Evolutionary conservation across 495 filamentous ascomycete genomes (phyloP).

Genomic region (Stereocaulon alpinum): DNA sequence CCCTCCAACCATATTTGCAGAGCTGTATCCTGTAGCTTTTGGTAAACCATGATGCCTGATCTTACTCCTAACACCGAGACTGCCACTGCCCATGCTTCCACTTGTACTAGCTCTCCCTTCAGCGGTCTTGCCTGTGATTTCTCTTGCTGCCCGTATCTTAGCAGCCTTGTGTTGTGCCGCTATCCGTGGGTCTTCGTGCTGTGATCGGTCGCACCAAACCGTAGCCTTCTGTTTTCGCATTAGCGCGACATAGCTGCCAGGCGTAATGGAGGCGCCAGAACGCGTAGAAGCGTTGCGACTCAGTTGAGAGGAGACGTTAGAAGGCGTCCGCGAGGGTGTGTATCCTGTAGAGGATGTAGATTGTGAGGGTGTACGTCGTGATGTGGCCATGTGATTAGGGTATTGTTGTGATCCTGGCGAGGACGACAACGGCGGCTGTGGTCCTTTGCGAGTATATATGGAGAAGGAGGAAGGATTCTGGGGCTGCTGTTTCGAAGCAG

Average conservation of each 20-base stretch:
- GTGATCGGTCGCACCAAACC: conserved; percentile 94
- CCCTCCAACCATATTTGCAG: conserved; percentile 60
- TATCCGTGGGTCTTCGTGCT: conserved; percentile 81
- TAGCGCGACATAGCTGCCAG: conserved; percentile 79
- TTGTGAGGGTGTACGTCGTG: conserved; percentile 60
- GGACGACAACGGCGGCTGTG: conserved; percentile 23
- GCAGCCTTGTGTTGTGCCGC: conserved; percentile 69
- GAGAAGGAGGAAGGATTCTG: conserved; percentile 23
- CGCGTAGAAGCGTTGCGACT: conserved; percentile 67
- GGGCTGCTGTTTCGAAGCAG: conserved; percentile 9
- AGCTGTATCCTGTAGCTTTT: conserved; percentile 59
- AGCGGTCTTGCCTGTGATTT: conserved; percentile 52
- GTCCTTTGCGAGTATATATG: conserved; percentile 28
- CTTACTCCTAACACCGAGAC: conserved; percentile 53
- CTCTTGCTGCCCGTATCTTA: conserved; percentile 71
- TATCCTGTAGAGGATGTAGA: conserved; percentile 56
- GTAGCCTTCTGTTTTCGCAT: conserved; percentile 95
- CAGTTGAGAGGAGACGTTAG: conserved; percentile 45
- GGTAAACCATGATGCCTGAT: conserved; percentile 70
- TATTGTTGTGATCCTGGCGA: conserved; percentile 26
- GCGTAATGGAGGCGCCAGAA: conserved; percentile 44
- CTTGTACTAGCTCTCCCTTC: conserved; percentile 45
- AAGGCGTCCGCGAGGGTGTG: conserved; percentile 38
- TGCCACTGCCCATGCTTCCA: conserved; percentile 44
- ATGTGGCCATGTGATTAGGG: conserved; percentile 30